phyloP scores from a whole-genome alignment of 768 basidiomycete species.

The Tephrocybe sp. region DNA sequence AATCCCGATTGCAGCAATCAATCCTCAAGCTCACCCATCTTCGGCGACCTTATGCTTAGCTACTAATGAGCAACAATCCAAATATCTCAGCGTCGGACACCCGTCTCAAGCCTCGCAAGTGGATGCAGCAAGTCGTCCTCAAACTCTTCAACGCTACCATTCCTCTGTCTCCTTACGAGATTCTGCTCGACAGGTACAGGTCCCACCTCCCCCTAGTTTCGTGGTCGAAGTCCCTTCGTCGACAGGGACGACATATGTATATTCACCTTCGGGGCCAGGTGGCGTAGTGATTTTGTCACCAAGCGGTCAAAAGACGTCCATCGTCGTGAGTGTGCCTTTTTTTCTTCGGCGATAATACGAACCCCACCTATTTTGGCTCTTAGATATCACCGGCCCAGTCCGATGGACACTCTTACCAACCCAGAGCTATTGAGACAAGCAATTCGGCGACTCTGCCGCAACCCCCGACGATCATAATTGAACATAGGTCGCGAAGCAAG shows the following conservation, averaged over 20 bases:
- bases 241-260: conserved; percentile 6
- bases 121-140: background rate
- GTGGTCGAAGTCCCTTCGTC: conserved; percentile 4
- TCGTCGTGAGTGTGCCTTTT: no score
- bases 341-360: no score
- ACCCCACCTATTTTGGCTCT: background rate
- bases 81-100: background rate
- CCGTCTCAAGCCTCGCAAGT: background rate
- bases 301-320: background rate
- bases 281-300: conserved; percentile 14
- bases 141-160: background rate
- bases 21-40: no score
- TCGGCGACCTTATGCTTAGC: no score
- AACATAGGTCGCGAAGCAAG: conserved; percentile 2
- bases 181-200: background rate
- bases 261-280: conserved; percentile 4
- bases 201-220: background rate
- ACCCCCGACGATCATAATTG: conserved; percentile 7
- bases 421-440: no score
- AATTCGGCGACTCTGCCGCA: no score
- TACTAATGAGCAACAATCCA: no score
- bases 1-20: no score
- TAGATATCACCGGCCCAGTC: conserved; percentile 3
- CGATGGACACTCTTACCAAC: no score
- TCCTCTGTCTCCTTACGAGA: conserved; percentile 1